Evolutionary conservation across 2,329 filamentous ascomycete species (phyloP), one percentile per base, ranked within the genome.

Genomic region (Plectosphaerella plurivora): DNA sequence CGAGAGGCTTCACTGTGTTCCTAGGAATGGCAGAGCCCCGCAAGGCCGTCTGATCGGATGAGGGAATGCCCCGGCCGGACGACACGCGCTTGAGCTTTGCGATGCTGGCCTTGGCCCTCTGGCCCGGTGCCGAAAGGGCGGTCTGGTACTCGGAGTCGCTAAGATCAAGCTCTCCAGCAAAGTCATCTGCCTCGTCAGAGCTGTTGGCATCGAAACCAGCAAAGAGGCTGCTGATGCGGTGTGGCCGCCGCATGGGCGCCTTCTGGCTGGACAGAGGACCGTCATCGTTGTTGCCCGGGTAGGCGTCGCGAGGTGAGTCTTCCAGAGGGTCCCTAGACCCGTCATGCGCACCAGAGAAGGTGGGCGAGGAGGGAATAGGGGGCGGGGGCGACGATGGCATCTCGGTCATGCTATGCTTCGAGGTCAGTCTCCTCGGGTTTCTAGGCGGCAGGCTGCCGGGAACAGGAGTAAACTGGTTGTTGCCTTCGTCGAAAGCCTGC

Each of bases 141-240:
- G 85, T 88, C 53, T 79, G 76, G 65, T 79, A 88, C 59, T 90
- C 87, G 2, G 80, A 78, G 59, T 89, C 87, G 60, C 82, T 87
- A 55, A 81, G 57, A 47, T 88, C 83, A 4, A 67, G 73, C 54
- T 86, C 82, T 28, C 68, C 73, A 20, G 35, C 48, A 65, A 85
- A 85, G 25, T 87, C 83, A 41, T 86, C 83, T 3, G 65, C 74
- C 51, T 89, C 86, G 45, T 85, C 85, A 8, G 86, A 86, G 61
- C 84, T 90, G 45, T 76, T 77, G 12, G 82, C 83, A 46, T 93
- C 89, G 59, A 95, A 94, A 0, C 89, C 89, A 33, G 89, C 88
- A 68, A 94, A 94, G n/a, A 95, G 74, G 64, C 89, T 94, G 68
- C 88, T 93, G 47, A 89, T 86, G 51, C 89, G 80, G 63, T 88